Conservation (phyloP, 306 rosid genomes). For the Dryas alaskensis region DNA sequence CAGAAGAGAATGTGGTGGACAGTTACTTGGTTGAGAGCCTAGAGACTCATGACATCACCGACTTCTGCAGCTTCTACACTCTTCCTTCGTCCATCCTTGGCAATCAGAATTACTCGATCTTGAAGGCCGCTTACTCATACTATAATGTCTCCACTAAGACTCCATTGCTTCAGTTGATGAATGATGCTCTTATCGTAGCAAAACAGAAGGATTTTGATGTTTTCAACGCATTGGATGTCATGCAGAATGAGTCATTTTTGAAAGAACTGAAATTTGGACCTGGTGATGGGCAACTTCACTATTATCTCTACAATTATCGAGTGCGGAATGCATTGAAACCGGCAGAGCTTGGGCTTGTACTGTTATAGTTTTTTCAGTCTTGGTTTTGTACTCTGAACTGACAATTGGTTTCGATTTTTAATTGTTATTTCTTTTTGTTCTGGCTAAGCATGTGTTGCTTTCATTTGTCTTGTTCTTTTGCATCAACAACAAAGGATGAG, state of each 20-base stretch:
- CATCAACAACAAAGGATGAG: slow-evolving; percentile 17
- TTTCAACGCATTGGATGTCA: slow-evolving; percentile 79
- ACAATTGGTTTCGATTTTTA: background rate
- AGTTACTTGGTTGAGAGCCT: slow-evolving; percentile 93
- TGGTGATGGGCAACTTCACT: slow-evolving; percentile 68
- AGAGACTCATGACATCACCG: slow-evolving; percentile 76
- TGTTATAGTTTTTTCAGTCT: slow-evolving; percentile 44
- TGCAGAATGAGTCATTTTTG: slow-evolving; percentile 63
- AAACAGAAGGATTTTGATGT: slow-evolving; percentile 73
- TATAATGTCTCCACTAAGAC: slow-evolving; percentile 69
- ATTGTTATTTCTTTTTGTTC: background rate
- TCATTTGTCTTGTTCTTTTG: slow-evolving; percentile 28
- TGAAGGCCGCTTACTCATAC: slow-evolving; percentile 87
- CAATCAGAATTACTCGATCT: slow-evolving; percentile 56
- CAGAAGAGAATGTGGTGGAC: slow-evolving; percentile 71
- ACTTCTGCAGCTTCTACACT: slow-evolving; percentile 94
- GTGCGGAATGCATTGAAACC: slow-evolving; percentile 50
- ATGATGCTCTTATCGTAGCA: slow-evolving; percentile 71
- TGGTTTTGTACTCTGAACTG: slow-evolving; percentile 19
- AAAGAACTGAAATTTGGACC: slow-evolving; percentile 69
- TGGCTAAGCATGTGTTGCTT: slow-evolving; percentile 19
- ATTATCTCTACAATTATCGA: slow-evolving; percentile 58
- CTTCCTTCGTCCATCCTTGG: slow-evolving; percentile 90
- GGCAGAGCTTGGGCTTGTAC: slow-evolving; percentile 64
- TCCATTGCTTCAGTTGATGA: slow-evolving; percentile 74